A percentile compares a stretch with the other conserved stretches of the same genome.
Conservation (phyloP, 1,284 basidiomycete genomes). For the Grifola frondosa region DNA sequence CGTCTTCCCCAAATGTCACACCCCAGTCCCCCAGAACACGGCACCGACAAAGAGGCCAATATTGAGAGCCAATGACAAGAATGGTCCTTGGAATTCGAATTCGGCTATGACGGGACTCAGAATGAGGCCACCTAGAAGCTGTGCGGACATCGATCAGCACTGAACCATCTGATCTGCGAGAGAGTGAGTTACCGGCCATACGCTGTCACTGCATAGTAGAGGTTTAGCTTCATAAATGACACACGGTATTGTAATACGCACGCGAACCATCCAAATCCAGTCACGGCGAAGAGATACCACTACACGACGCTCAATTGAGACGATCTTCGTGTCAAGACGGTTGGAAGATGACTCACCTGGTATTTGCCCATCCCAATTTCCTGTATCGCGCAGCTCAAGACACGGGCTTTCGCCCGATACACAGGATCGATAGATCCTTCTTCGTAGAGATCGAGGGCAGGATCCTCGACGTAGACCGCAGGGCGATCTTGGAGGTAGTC, state of each 20-base stretch:
- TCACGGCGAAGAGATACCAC: slow-evolving; percentile 59
- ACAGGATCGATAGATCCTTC: slow-evolving; percentile 51
- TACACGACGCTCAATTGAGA: slow-evolving; percentile 19
- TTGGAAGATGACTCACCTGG: slow-evolving; percentile 44
- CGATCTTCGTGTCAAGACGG: not conserved
- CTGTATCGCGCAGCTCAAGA: slow-evolving; percentile 57
- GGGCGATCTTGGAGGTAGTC: not conserved
- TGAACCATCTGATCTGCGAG: not conserved
- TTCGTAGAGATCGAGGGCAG: slow-evolving; percentile 34
- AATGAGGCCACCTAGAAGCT: slow-evolving; percentile 57
- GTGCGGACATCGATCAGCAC: not conserved
- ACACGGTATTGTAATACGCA: too few relatives aligned
- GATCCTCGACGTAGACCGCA: slow-evolving; percentile 1
- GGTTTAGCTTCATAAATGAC: not conserved
- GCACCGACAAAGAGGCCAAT: slow-evolving; percentile 66
- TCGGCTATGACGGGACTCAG: slow-evolving; percentile 57
- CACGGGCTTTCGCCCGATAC: slow-evolving; percentile 55
- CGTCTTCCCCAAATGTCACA: slow-evolving; percentile 66
- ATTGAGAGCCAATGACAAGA: slow-evolving; percentile 58
- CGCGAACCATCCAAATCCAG: slow-evolving; percentile 74
- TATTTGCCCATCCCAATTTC: slow-evolving; percentile 70
- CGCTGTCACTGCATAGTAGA: slow-evolving; percentile 37
- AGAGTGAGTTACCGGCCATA: slow-evolving; percentile 43
- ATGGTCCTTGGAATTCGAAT: slow-evolving; percentile 54
- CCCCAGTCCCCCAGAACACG: slow-evolving; percentile 62